phyloP scores from a whole-genome alignment of 2,329 filamentous ascomycete species.

The Zymoseptoria pseudotritici region DNA sequence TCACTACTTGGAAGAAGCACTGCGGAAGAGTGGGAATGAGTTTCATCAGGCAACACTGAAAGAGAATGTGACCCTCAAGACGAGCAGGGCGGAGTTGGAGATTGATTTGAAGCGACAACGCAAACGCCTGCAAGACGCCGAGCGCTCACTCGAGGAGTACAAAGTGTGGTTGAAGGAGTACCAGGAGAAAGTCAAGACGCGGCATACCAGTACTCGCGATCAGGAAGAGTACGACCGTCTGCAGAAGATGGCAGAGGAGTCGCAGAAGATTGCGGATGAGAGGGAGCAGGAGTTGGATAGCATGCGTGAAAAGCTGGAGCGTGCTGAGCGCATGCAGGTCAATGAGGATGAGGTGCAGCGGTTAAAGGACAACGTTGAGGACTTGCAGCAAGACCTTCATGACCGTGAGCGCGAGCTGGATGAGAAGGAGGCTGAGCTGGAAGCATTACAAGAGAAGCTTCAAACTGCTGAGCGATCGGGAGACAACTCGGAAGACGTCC shows the following conservation, averaged over 20 bases:
- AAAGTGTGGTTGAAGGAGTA: conserved; percentile 74
- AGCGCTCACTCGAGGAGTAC: conserved; percentile 79
- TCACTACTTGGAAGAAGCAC: conserved; percentile 86
- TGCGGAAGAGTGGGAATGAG: conserved; percentile 79
- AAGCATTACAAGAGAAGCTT: conserved; percentile 35
- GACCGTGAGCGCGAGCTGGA: conserved; percentile 34
- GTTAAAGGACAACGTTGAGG: conserved; percentile 45
- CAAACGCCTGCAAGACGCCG: conserved; percentile 73
- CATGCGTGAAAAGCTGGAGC: conserved; percentile 35
- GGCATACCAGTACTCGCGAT: conserved; percentile 61
- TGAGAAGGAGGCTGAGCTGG: conserved; percentile 46
- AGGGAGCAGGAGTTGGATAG: conserved; percentile 38
- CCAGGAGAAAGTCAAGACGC: conserved; percentile 71
- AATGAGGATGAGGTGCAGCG: conserved; percentile 24
- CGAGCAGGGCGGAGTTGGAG: conserved; percentile 83
- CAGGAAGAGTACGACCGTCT: conserved; percentile 52
- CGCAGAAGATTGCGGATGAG: conserved; percentile 31
- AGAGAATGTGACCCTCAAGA: conserved; percentile 94
- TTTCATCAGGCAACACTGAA: conserved; percentile 83
- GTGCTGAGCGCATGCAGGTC: conserved; percentile 29
- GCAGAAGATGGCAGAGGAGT: conserved; percentile 38
- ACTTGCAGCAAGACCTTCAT: conserved; percentile 47
- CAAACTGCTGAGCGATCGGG: conserved; percentile 26
- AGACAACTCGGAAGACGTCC: conserved; percentile 22
- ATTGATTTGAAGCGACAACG: conserved; percentile 78